Percentiles rank a stretch among this genome's conserved stretches.
Conservation (phyloP, 1,284 basidiomycete species). For the Entoloma clypeatum region DNA sequence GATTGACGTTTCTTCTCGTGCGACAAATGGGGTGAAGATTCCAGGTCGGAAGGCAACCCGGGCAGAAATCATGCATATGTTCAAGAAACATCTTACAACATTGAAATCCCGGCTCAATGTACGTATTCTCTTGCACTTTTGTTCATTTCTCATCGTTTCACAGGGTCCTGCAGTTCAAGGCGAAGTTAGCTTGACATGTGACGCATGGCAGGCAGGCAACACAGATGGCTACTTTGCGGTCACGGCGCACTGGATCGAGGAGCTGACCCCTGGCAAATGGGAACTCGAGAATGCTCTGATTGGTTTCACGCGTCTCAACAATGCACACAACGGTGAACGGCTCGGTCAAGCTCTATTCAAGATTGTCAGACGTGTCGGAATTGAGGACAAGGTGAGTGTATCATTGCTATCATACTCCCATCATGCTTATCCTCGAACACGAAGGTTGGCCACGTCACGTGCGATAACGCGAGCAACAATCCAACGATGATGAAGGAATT, state of each 20-base stretch:
- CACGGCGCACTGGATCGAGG: constrained; percentile 32
- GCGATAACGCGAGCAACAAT: constrained; percentile 1
- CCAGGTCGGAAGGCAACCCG: constrained; percentile 21
- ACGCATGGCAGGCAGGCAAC: constrained; percentile 37
- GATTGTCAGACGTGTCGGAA: constrained; percentile 18
- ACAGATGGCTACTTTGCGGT: constrained; percentile 33
- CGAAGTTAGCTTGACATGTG: constrained; percentile 28
- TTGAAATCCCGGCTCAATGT: constrained; percentile 5
- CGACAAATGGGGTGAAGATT: constrained; percentile 25
- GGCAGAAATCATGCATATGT: neutral
- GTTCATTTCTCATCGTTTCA: constrained; percentile 10
- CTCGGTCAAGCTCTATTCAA: constrained; percentile 29
- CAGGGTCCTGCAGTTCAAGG: constrained; percentile 19
- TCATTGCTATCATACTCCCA: constrained; percentile 1
- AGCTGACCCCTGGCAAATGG: constrained; percentile 17
- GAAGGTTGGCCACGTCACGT: constrained; percentile 1
- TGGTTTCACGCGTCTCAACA: constrained; percentile 26
- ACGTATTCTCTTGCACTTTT: neutral
- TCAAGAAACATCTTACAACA: constrained; percentile 1
- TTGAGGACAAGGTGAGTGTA: constrained; percentile 20
- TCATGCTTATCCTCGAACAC: neutral
- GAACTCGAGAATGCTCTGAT: constrained; percentile 21
- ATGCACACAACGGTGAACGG: constrained; percentile 22
- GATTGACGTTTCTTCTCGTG: constrained; percentile 24
- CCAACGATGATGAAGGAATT: neutral